phyloP scores from a whole-genome alignment of 1,284 basidiomycete genomes.

The Schizophyllum commune region DNA sequence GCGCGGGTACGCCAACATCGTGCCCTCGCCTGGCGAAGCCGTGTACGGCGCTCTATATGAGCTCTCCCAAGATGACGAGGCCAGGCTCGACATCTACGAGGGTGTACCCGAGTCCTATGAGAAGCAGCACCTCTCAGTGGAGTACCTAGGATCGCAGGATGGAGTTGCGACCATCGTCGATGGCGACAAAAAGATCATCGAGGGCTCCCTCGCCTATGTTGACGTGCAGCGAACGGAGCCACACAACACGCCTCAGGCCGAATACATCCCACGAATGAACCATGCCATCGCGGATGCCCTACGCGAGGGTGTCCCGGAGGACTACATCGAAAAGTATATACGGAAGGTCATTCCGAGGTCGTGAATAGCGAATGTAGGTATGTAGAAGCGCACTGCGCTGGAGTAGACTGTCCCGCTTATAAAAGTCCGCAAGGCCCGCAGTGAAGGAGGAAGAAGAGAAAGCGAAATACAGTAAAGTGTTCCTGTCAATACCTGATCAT shows the following conservation, averaged over 20 bases:
- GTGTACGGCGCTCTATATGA: slow-evolving; percentile 38
- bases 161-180: background rate
- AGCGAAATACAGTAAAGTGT: background rate
- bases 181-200: slow-evolving; percentile 6
- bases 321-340: slow-evolving; percentile 34
- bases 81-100: slow-evolving; percentile 17
- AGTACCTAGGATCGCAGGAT: slow-evolving; percentile 6
- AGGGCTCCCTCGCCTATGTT: slow-evolving; percentile 31
- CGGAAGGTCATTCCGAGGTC: slow-evolving; percentile 28
- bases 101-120: slow-evolving; percentile 23
- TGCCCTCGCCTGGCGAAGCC: slow-evolving; percentile 28
- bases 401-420: background rate
- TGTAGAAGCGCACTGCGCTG: background rate
- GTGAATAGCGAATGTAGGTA: background rate
- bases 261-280: slow-evolving; percentile 38
- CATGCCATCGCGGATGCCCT: slow-evolving; percentile 32
- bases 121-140: slow-evolving; percentile 18
- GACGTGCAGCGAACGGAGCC: slow-evolving; percentile 19
- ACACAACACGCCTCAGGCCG: slow-evolving; percentile 24
- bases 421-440: background rate
- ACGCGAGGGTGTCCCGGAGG: slow-evolving; percentile 27
- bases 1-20: slow-evolving; percentile 34
- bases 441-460: background rate
- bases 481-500: background rate
- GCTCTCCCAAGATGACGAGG: slow-evolving; percentile 26